Conservation (phyloP, 2,329 filamentous ascomycete genomes). For the Curvularia eragrostidis region DNA sequence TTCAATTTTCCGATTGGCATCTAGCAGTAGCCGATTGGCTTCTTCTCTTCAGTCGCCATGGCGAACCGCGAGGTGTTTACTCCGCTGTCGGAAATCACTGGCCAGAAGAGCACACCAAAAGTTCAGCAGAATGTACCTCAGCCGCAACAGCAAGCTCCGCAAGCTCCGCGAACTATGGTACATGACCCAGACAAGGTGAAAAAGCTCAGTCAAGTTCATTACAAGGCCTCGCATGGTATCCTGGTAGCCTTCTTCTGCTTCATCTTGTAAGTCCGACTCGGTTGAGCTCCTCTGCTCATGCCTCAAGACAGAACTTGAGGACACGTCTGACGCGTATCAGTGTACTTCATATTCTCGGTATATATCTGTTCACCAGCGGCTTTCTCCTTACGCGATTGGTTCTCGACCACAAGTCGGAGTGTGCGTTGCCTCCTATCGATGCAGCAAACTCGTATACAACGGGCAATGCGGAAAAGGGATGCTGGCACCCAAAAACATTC, state of each 20-base stretch:
- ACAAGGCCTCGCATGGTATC: slow-evolving; percentile 61
- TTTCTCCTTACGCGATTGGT: slow-evolving; percentile 90
- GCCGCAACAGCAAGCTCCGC: slow-evolving; percentile 32
- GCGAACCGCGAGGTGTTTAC: slow-evolving; percentile 48
- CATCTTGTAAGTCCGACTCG: slow-evolving; percentile 60
- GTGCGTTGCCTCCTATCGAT: slow-evolving; percentile 75
- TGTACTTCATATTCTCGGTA: slow-evolving; percentile 76
- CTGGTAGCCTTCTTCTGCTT: slow-evolving; percentile 71
- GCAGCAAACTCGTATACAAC: slow-evolving; percentile 43
- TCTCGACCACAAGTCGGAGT: slow-evolving; percentile 77
- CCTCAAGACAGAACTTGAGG: neutral
- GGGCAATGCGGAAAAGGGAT: slow-evolving; percentile 66
- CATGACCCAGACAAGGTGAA: slow-evolving; percentile 38
- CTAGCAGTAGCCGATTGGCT: slow-evolving; percentile 2
- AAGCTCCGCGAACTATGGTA: slow-evolving; percentile 9
- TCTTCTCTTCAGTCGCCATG: slow-evolving; percentile 33
- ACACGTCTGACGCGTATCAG: slow-evolving; percentile 49
- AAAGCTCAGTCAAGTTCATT: slow-evolving; percentile 56
- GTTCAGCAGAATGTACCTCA: slow-evolving; percentile 19
- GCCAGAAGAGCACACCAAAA: slow-evolving; percentile 43
- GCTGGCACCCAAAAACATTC: slow-evolving; percentile 96
- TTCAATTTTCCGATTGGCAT: slow-evolving; percentile 4
- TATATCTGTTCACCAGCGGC: slow-evolving; percentile 92
- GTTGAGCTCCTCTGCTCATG: slow-evolving; percentile 4
- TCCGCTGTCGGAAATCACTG: slow-evolving; percentile 48